A percentile compares a stretch with the other conserved stretches of the same genome.
Evolutionary conservation across 208 protist genomes (phyloP).

Genomic region (Angomonas deanei): DNA sequence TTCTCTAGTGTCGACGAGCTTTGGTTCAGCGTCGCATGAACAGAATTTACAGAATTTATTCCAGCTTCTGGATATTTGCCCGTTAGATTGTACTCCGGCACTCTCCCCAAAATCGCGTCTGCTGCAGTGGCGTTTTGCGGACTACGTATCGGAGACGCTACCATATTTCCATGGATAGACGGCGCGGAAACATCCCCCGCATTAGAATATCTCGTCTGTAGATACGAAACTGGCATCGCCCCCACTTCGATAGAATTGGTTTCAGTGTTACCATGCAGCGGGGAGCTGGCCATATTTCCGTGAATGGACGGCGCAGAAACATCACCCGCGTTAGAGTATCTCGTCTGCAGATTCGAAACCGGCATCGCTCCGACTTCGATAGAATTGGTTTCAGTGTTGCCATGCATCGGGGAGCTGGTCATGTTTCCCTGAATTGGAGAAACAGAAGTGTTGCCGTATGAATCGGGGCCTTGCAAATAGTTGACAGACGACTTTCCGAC

Average conservation of each 20-base stretch:
- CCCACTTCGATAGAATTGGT: neutral
- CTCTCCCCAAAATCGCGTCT: no score
- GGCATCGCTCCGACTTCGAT: neutral
- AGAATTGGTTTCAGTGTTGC: neutral
- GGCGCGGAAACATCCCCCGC: neutral
- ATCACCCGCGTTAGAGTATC: neutral
- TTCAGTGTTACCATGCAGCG: neutral
- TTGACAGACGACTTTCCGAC: no score
- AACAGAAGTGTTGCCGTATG: no score
- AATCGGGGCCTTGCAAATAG: no score
- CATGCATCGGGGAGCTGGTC: no score
- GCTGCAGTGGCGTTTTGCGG: no score
- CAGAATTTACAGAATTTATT: neutral
- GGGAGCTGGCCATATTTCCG: neutral
- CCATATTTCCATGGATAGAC: no score
- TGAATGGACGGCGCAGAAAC: neutral
- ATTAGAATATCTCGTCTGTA: neutral
- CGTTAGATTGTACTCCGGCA: neutral
- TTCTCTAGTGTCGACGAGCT: neutral
- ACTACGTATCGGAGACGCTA: no score
- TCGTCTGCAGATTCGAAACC: no score
- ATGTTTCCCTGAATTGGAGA: no score
- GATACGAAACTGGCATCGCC: neutral
- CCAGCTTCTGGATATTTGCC: neutral
- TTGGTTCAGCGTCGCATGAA: neutral